phyloP scores from a whole-genome alignment of 179 eudicot species.

The Camellia oleifera region DNA sequence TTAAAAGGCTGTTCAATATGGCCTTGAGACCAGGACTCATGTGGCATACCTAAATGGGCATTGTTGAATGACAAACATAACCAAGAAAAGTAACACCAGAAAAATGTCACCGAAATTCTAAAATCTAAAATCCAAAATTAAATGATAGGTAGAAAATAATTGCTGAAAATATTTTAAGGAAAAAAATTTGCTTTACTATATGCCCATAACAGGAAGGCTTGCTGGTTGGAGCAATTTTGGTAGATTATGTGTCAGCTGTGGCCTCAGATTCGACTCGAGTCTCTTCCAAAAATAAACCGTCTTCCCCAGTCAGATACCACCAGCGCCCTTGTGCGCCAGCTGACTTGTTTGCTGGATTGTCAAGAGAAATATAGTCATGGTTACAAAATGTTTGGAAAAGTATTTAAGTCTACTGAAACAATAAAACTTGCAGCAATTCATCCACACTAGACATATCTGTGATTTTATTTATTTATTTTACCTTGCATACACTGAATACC shows the following conservation, averaged over 20 bases:
- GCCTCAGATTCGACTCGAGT: constrained; percentile 54
- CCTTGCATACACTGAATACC: constrained; percentile 88
- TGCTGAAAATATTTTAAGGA: not conserved
- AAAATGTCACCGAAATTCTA: not conserved
- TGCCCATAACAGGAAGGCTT: not conserved
- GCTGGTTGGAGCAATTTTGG: not conserved
- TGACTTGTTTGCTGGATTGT: constrained; percentile 58
- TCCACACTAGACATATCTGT: not conserved
- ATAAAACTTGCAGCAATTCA: not conserved
- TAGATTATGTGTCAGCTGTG: not conserved
- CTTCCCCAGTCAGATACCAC: constrained; percentile 60
- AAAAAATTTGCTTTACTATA: constrained; percentile 3
- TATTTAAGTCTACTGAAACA: not conserved
- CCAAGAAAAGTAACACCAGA: not conserved
- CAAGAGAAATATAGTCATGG: not conserved
- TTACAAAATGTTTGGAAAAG: not conserved
- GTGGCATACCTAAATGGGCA: too few species aligned
- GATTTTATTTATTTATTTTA: not conserved
- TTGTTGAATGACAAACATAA: not conserved
- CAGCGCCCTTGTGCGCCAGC: constrained; percentile 71
- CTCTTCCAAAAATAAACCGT: constrained; percentile 58
- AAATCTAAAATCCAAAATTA: not conserved
- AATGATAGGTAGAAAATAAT: not conserved
- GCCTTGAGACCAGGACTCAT: too few species aligned
- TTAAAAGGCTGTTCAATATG: too few species aligned